These are phyloP conservation scores for Solanum appendiculatum DNA, from an alignment of 257 asterid genomes.

Conservation along the genomic window DNA sequence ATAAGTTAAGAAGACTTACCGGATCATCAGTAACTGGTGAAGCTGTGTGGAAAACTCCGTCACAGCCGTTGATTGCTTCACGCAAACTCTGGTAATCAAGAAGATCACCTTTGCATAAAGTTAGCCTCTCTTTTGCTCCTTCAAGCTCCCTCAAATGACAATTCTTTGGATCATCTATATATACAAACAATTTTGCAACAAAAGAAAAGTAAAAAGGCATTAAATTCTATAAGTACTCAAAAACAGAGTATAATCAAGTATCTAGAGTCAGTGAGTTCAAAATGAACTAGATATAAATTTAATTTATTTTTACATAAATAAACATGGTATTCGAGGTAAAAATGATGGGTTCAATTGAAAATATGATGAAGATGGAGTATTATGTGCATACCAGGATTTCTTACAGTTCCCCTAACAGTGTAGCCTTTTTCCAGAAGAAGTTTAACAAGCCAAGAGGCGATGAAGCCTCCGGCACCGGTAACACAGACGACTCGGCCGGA, in stretches of 20 bases:
- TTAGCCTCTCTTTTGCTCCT: slow-evolving; percentile 82
- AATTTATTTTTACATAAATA: background rate
- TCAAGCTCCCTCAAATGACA: slow-evolving; percentile 63
- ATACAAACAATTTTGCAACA: background rate
- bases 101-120: slow-evolving; percentile 67
- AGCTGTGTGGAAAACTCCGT: slow-evolving; percentile 96
- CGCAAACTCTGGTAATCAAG: slow-evolving; percentile 62
- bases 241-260: background rate
- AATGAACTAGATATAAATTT: background rate
- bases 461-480: slow-evolving; percentile 97
- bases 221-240: background rate
- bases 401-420: slow-evolving; percentile 81
- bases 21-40: slow-evolving; percentile 95
- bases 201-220: background rate
- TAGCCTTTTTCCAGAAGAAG: slow-evolving; percentile 74
- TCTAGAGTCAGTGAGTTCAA: background rate
- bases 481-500: slow-evolving; percentile 78
- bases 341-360: background rate
- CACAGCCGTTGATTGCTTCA: slow-evolving; percentile 80
- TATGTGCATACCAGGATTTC: slow-evolving; percentile 63
- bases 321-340: background rate
- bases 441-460: slow-evolving; percentile 95
- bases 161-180: slow-evolving; percentile 75
- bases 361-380: background rate
- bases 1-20: slow-evolving; percentile 24